phyloP scores from a whole-genome alignment of 345 rosid species.

The Rhodamnia rubescens region DNA sequence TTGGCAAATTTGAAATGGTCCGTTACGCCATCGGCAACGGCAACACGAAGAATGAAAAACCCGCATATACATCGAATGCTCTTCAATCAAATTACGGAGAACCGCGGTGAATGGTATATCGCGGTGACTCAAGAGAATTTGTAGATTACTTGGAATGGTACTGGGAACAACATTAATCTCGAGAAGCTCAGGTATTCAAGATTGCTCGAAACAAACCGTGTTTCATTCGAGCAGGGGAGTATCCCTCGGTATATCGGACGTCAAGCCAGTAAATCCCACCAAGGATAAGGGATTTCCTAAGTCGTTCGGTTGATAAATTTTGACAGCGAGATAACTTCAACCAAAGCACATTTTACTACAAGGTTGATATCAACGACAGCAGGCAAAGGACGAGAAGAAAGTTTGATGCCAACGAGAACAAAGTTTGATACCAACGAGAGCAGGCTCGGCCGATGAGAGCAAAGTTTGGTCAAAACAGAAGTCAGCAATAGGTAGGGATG shows the following conservation, averaged over 20 bases:
- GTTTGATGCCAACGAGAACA: background rate
- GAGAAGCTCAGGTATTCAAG: background rate
- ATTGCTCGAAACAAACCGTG: background rate
- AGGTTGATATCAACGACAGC: background rate
- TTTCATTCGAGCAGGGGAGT: background rate
- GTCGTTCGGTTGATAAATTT: background rate
- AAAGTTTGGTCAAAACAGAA: background rate
- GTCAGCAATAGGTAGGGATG: no score
- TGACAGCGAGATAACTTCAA: background rate
- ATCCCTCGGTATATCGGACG: background rate
- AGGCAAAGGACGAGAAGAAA: background rate
- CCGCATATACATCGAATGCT: background rate
- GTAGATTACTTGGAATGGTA: background rate
- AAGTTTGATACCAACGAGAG: background rate
- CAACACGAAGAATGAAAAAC: background rate
- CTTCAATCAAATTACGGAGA: background rate
- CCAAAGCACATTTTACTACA: background rate
- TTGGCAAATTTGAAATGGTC: background rate
- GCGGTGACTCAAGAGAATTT: background rate
- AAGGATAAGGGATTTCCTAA: background rate
- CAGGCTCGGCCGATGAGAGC: background rate
- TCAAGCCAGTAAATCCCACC: background rate
- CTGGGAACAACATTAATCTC: background rate
- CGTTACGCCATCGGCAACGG: background rate
- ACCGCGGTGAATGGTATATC: no score